Evolutionary conservation across 2,329 filamentous ascomycete genomes (phyloP), one percentile per base, ranked within the genome.

Genomic region (Colletotrichum sp.): DNA sequence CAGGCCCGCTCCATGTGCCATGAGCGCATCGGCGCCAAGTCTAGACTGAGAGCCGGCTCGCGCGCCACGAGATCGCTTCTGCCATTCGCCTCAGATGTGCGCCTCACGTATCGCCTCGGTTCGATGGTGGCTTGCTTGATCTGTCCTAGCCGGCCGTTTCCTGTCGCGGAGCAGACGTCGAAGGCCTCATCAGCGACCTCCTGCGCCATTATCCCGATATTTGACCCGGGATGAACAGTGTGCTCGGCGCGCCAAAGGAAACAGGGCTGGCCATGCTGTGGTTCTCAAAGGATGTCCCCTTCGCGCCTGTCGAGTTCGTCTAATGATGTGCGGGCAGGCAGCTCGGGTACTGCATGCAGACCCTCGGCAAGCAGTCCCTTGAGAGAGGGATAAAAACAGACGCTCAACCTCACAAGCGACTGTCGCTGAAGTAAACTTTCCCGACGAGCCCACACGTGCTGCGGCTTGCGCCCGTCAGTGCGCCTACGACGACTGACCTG

Each of bases 391-490:
- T 15, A 64, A 24, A 32, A 39, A 32, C 30, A 44, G 10, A 62
- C 44, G 52, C 52, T 24, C 62, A 62, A 68, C 30, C 36, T 18
- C 39, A 68, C 57, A 22, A 59, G 64, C 52, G 71, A 66, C 52
- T 67, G 71, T 55, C 48, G 71, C 70, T 62, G 52, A 76, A 69
- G 59, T 63, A 66, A 76, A 75, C 71, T 71, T 70, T 71, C 16
- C 9, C 28, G 59, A 66, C 62, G 26, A 70, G 60, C 62, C 65
- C 65, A 70, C 75, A 65, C 34, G 48, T 76, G 73, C 59, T 57
- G 69, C 68, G 71, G 66, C 66, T 74, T 74, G 66, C 71, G 60
- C 44, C 63, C 66, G 66, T 75, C 71, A 75, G 71, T 75, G 71
- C 71, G 67, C 28, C 34, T 73, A 44, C 62, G 32, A 62, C 28